These are phyloP conservation scores for Cystobasidium pallidum DNA, from an alignment of 1,284 basidiomycete species.

Conservation along the genomic window DNA sequence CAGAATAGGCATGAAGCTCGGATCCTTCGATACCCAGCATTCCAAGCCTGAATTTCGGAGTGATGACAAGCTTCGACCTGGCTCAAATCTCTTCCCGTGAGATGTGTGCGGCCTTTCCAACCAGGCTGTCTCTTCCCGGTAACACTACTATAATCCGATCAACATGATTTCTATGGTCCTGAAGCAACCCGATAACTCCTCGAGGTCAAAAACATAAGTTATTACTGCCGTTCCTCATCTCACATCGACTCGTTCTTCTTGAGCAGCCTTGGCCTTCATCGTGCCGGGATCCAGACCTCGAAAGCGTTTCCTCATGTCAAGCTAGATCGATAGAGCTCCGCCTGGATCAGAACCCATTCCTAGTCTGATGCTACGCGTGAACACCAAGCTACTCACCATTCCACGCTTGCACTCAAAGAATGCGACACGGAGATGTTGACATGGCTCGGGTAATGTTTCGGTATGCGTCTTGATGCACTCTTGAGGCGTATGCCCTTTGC, in stretches of 20 bases:
- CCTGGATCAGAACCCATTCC: not conserved
- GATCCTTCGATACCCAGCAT: too few relatives aligned
- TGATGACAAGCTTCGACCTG: too few relatives aligned
- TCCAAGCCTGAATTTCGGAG: too few relatives aligned
- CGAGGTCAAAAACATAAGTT: not conserved
- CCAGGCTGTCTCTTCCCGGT: too few relatives aligned
- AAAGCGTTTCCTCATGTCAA: slow-evolving; percentile 47
- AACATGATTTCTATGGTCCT: not conserved
- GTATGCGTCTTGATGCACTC: slow-evolving; percentile 74
- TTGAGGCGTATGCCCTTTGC: slow-evolving; percentile 59
- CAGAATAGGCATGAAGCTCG: too few relatives aligned
- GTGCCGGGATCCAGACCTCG: slow-evolving; percentile 43
- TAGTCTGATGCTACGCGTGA: not conserved
- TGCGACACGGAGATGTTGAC: slow-evolving; percentile 71
- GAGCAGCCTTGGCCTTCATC: slow-evolving; percentile 29
- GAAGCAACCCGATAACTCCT: not conserved
- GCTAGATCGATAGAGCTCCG: slow-evolving; percentile 15
- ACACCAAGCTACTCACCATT: slow-evolving; percentile 65
- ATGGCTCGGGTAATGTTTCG: slow-evolving; percentile 73
- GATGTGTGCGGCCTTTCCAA: too few relatives aligned
- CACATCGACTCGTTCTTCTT: slow-evolving; percentile 41
- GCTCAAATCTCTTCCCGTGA: too few relatives aligned
- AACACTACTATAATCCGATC: too few relatives aligned
- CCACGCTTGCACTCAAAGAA: slow-evolving; percentile 84
- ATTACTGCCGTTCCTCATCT: not conserved